phyloP scores from a whole-genome alignment of 2,329 filamentous ascomycete genomes.

The Eurotiales sp. region DNA sequence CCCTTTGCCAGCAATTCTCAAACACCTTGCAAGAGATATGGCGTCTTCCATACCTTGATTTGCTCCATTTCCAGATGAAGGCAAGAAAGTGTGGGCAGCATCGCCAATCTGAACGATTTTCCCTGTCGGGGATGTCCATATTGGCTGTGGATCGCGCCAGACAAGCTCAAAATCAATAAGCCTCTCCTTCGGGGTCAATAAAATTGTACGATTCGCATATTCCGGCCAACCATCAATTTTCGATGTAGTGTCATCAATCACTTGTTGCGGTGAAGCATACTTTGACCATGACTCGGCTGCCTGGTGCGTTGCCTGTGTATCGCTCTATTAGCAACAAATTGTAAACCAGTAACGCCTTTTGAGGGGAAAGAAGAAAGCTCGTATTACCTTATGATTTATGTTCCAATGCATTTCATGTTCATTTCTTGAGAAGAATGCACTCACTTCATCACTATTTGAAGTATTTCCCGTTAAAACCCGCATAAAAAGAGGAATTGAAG shows the following conservation, averaged over 20 bases:
- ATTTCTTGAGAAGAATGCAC: conserved; percentile 1
- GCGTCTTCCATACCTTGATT: conserved; percentile 13
- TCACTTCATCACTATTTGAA: not conserved
- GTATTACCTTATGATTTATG: conserved; percentile 7
- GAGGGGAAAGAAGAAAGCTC: not conserved
- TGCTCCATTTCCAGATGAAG: conserved; percentile 8
- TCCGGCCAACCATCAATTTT: conserved; percentile 17
- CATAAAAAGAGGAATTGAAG: too few relatives aligned
- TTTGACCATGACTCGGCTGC: conserved; percentile 17
- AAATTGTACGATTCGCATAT: conserved; percentile 14
- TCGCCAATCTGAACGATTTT: conserved; percentile 10
- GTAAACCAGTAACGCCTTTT: not conserved
- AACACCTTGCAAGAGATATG: conserved; percentile 10
- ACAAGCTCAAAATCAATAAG: conserved; percentile 14
- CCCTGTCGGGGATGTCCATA: conserved; percentile 20
- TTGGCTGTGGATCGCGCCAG: conserved; percentile 11
- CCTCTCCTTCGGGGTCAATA: conserved; percentile 11
- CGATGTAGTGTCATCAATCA: conserved; percentile 16
- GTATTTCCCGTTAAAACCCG: too few relatives aligned
- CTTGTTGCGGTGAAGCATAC: conserved; percentile 11
- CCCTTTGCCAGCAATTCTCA: conserved; percentile 8
- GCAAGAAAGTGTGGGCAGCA: conserved; percentile 11
- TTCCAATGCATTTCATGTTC: conserved; percentile 3
- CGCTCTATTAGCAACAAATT: not conserved
- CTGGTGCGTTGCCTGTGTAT: conserved; percentile 2